Conservation (phyloP, 2,329 filamentous ascomycete genomes). For the Penicillium polonicum region DNA sequence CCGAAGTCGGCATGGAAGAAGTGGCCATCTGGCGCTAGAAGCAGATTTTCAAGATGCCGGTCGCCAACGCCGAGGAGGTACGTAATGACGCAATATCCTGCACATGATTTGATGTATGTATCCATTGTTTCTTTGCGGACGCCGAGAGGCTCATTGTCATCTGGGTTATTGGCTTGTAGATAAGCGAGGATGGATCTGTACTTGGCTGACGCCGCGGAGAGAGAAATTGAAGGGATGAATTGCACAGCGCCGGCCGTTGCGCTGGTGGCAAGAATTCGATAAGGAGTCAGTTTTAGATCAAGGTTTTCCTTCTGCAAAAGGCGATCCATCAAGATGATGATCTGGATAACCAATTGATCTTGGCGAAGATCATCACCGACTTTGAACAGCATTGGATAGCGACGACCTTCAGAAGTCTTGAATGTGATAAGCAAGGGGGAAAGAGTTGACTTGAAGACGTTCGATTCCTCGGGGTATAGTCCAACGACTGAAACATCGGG, state of each 20-base stretch:
- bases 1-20: slow-evolving; percentile 99
- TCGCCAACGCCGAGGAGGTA: slow-evolving; percentile 97
- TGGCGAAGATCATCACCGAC: slow-evolving; percentile 94
- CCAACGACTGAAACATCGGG: slow-evolving; percentile 77
- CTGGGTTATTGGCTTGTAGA: slow-evolving; percentile 84
- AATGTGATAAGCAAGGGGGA: slow-evolving; percentile 90
- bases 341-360: slow-evolving; percentile 94
- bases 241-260: slow-evolving; percentile 87
- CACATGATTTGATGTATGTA: slow-evolving; percentile 92
- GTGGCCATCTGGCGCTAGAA: slow-evolving; percentile 83
- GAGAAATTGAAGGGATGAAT: slow-evolving; percentile 81
- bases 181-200: slow-evolving; percentile 79
- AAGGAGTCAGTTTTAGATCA: slow-evolving; percentile 90
- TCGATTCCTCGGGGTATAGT: slow-evolving; percentile 77
- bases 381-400: slow-evolving; percentile 95
- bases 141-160: slow-evolving; percentile 74
- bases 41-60: slow-evolving; percentile 90
- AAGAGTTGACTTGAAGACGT: slow-evolving; percentile 93
- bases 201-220: slow-evolving; percentile 79
- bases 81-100: slow-evolving; percentile 97
- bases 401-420: slow-evolving; percentile 71
- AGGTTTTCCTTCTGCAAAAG: slow-evolving; percentile 93
- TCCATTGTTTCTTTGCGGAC: slow-evolving; percentile 91
- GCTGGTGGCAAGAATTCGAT: slow-evolving; percentile 92
- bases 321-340: slow-evolving; percentile 97